Evolutionary conservation across 331 rosid genomes (phyloP), one percentile per base, ranked within the genome.

Genomic region (Cydonia oblonga): DNA sequence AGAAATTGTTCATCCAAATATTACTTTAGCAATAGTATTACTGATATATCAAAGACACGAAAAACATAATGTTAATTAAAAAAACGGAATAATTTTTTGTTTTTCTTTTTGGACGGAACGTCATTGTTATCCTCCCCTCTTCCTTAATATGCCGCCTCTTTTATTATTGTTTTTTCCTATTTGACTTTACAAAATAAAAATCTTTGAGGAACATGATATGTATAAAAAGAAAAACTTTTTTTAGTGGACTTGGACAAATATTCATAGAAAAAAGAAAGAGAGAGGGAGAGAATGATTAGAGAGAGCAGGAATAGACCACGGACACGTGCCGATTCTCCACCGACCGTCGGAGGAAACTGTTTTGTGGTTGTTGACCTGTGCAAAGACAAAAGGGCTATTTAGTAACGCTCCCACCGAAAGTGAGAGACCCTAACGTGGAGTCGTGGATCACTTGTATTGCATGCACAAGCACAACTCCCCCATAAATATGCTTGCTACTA

Each of bases 261-360:
- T 64, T 32, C 19, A 60, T 14, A 16, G n/a, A 30, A 26, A 62
- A 70, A 69, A 64, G 52, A 60, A 33, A n/a, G 54, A 51, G 59
- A 62, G 28, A 23, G 58, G 40, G 63, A 61, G 29, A 81, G 69
- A 74, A 85, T 80, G 76, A 83, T 73, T 61, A 51, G 38, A 7
- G 58, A 38, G 7, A 2, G 1, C 24, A 73, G 18, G 28, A 25
- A 78, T 81, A 86, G 87, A 85, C 80, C 87, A 78, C 89, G 86
- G 96, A 83, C 90, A 86, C 88, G 89, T 92, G 97, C 87, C 97
- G 86, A 81, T 84, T 82, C 20, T 33, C 84, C 42, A 81, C 98
- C 98, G 98, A 83, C 97, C 87, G 14, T 23, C 63, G 18, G 19
- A 9, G 76, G 61, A 61, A 71, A 75, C 64, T n/a, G 73, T 69